These are phyloP conservation scores for Argentina anserina DNA, from an alignment of 306 rosid species.

Conservation along the genomic window DNA sequence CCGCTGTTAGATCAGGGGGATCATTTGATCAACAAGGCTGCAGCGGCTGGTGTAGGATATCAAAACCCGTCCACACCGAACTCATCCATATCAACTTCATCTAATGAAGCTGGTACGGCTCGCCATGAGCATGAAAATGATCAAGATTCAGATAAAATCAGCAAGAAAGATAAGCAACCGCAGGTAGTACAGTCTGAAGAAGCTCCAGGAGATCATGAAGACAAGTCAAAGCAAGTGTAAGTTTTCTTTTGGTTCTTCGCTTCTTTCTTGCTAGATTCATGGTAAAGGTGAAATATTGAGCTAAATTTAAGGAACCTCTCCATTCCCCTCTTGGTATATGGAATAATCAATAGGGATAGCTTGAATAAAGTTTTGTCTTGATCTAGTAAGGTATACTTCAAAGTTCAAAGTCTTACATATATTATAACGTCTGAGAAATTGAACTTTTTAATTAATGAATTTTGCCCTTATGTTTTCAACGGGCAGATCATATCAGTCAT, in stretches of 20 bases:
- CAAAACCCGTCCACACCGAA: slow-evolving; percentile 46
- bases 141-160: slow-evolving; percentile 47
- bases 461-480: not conserved
- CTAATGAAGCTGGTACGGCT: slow-evolving; percentile 53
- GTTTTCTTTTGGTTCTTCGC: slow-evolving; percentile 15
- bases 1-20: slow-evolving; percentile 37
- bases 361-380: slow-evolving; percentile 1
- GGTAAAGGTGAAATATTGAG: slow-evolving; percentile 1
- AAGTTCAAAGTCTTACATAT: slow-evolving; percentile 20
- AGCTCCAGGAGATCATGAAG: slow-evolving; percentile 32
- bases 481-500: not conserved
- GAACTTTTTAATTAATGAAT: not conserved
- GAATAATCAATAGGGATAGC: slow-evolving; percentile 8
- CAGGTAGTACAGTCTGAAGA: slow-evolving; percentile 35
- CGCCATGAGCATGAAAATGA: slow-evolving; percentile 23
- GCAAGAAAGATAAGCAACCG: slow-evolving; percentile 47
- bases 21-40: slow-evolving; percentile 16
- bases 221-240: slow-evolving; percentile 70
- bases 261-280: not conserved
- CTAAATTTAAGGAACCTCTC: slow-evolving; percentile 1
- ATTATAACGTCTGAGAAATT: not conserved
- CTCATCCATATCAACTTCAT: slow-evolving; percentile 64
- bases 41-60: slow-evolving; percentile 34
- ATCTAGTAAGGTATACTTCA: slow-evolving; percentile 17
- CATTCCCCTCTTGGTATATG: not conserved